Conservation (phyloP, 768 basidiomycete species). For the Lactifluus subvellereus region DNA sequence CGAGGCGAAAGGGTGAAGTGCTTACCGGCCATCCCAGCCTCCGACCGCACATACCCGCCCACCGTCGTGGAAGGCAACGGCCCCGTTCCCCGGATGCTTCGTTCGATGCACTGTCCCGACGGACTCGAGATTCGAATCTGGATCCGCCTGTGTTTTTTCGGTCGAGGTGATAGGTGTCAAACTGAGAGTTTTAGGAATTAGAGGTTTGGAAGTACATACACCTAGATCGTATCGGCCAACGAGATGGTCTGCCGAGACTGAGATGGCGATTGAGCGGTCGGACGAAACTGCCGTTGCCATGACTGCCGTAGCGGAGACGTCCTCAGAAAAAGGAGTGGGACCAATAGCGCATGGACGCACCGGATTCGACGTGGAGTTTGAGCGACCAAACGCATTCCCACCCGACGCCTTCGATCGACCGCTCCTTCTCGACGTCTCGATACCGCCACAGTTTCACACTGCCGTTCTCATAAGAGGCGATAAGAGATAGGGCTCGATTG, state of each 20-base stretch:
- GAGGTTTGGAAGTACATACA: conserved; percentile 32
- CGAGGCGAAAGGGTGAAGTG: background rate
- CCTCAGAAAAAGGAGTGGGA: background rate
- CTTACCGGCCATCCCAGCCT: conserved; percentile 92
- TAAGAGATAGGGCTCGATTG: conserved; percentile 45
- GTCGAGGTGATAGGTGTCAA: background rate
- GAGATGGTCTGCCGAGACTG: conserved; percentile 83
- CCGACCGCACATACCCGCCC: conserved; percentile 81
- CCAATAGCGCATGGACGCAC: conserved; percentile 35
- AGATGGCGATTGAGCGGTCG: conserved; percentile 55
- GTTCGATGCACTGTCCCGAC: conserved; percentile 45
- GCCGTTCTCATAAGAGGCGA: conserved; percentile 84
- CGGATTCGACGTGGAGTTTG: conserved; percentile 66
- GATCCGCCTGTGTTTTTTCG: conserved; percentile 9
- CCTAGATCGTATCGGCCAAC: conserved; percentile 57
- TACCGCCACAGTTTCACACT: conserved; percentile 66
- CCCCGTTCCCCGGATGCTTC: conserved; percentile 74
- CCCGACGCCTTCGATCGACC: conserved; percentile 62
- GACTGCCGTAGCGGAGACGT: conserved; percentile 39
- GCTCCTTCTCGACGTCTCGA: conserved; percentile 35
- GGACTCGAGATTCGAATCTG: conserved; percentile 9
- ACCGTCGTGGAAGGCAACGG: conserved; percentile 68
- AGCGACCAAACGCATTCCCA: conserved; percentile 68
- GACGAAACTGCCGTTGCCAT: conserved; percentile 79
- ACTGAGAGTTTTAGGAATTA: background rate